Evolutionary conservation across 352 stramenopile species (phyloP).

Genomic region (Phytophthora gonapodyides): DNA sequence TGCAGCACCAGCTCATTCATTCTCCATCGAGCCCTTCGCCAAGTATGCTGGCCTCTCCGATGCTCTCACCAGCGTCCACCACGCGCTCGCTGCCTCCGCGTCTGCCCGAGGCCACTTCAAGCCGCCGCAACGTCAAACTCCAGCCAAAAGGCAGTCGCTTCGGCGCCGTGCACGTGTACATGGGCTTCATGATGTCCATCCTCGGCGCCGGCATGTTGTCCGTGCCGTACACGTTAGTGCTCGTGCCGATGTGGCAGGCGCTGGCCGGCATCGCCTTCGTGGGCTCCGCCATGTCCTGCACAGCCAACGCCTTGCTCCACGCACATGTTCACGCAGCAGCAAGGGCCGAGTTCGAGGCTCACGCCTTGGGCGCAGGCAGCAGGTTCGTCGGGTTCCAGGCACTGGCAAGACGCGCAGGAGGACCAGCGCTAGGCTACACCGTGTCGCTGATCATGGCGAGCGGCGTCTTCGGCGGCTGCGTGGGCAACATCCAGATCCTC

Average conservation of each 20-base stretch:
- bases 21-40: not conserved
- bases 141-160: constrained; percentile 8
- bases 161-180: constrained; percentile 49
- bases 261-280: constrained; percentile 50
- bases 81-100: constrained; percentile 30
- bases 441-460: constrained; percentile 60
- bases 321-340: constrained; percentile 53
- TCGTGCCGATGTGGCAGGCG: constrained; percentile 44
- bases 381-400: constrained; percentile 40
- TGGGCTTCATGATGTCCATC: constrained; percentile 80
- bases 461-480: constrained; percentile 63
- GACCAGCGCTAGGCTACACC: constrained; percentile 43
- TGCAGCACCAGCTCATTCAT: not conserved
- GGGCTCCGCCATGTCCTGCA: constrained; percentile 49
- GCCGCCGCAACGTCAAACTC: not conserved
- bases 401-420: constrained; percentile 32
- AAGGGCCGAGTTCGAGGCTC: constrained; percentile 61
- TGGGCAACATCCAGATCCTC: constrained; percentile 72
- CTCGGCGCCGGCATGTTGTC: constrained; percentile 74
- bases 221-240: constrained; percentile 69
- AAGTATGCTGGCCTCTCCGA: constrained; percentile 28
- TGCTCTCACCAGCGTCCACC: constrained; percentile 28
- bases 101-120: constrained; percentile 16
- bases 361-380: constrained; percentile 50
- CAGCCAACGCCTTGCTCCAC: constrained; percentile 55